These are phyloP conservation scores for Volvox reticuliferus DNA, from an alignment of 139 green algal genomes.

Conservation along the genomic window DNA sequence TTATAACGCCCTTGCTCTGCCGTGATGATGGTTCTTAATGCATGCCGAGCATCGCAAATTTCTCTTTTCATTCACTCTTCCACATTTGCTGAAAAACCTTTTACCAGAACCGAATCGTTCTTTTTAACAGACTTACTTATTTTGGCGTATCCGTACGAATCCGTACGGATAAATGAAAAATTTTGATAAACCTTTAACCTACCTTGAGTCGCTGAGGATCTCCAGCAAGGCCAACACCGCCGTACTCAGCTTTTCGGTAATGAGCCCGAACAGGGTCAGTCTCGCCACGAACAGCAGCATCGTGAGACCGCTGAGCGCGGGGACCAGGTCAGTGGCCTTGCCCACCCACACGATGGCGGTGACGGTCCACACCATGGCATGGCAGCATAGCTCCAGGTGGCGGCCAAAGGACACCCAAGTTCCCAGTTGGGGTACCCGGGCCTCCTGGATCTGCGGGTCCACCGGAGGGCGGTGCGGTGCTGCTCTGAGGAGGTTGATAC, in stretches of 20 bases:
- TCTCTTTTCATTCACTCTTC: too few species aligned
- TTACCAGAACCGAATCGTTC: too few species aligned
- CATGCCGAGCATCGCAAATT: too few species aligned
- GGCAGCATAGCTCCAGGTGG: constrained; percentile 12
- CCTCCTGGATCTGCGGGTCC: constrained; percentile 7
- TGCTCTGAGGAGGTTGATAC: too few species aligned
- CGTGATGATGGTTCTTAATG: too few species aligned
- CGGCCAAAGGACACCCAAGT: constrained; percentile 26
- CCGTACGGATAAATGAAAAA: too few species aligned
- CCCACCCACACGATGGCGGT: not conserved
- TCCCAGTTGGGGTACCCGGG: not conserved
- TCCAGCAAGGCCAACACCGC: constrained; percentile 44
- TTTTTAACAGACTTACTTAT: too few species aligned
- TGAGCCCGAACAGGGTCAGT: constrained; percentile 22
- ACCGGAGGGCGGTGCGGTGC: too few species aligned
- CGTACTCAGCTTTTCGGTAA: constrained; percentile 28
- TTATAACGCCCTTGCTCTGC: too few species aligned
- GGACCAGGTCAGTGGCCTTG: not conserved
- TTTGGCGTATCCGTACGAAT: too few species aligned
- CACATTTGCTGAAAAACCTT: too few species aligned
- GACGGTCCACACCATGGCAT: constrained; percentile 28
- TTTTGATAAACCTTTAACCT: too few species aligned
- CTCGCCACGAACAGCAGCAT: constrained; percentile 40
- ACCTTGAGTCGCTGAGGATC: constrained; percentile 37
- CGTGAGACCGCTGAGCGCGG: constrained; percentile 15